phyloP scores from a whole-genome alignment of 2,329 filamentous ascomycete genomes.

The Ceratocystis cacaofunesta region DNA sequence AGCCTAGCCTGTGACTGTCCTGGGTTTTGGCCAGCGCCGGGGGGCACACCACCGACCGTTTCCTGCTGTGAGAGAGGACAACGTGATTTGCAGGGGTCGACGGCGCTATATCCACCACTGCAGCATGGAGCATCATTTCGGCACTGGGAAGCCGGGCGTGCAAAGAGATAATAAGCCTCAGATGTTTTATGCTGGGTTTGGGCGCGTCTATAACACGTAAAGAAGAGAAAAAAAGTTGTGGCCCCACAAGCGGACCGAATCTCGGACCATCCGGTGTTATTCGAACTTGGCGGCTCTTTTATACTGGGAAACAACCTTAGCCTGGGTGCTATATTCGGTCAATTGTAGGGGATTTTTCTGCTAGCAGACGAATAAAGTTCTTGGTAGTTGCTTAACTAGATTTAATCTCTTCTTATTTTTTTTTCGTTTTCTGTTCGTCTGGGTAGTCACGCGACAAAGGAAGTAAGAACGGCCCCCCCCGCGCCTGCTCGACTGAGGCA shows the following conservation, averaged over 20 bases:
- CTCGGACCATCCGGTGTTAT: conserved; percentile 16
- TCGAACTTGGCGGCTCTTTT: conserved; percentile 2
- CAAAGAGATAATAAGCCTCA: background rate
- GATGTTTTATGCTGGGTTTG: background rate
- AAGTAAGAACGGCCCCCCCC: background rate
- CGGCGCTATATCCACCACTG: background rate
- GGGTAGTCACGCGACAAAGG: background rate
- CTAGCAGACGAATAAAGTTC: background rate
- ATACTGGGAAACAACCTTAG: background rate
- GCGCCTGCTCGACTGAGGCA: background rate
- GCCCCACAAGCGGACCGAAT: conserved; percentile 16
- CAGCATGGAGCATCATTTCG: background rate
- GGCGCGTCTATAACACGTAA: background rate
- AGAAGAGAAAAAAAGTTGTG: background rate
- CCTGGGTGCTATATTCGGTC: background rate
- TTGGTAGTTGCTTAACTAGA: background rate
- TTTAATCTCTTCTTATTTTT: background rate
- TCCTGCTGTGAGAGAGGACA: background rate
- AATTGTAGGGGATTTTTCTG: conserved; percentile 1
- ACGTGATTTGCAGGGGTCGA: background rate
- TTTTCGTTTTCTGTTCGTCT: background rate
- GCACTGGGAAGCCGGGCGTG: background rate
- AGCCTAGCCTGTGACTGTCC: no score
- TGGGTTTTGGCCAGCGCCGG: no score
- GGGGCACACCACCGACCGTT: no score